Evolutionary conservation across 2,329 filamentous ascomycete species (phyloP).

Genomic region (Aspergillus arachidicola): DNA sequence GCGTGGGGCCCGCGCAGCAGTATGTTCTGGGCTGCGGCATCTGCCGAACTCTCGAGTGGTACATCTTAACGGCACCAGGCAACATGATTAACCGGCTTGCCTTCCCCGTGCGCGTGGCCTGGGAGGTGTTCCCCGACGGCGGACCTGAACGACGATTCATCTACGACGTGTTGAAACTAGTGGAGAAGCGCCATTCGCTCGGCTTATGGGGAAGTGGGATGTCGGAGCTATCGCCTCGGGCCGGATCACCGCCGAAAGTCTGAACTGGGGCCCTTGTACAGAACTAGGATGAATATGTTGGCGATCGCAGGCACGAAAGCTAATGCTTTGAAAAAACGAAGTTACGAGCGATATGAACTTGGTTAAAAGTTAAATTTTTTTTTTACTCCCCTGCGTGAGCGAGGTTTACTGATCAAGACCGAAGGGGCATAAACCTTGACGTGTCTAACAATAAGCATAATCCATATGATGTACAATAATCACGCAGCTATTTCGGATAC

Average conservation of each 20-base stretch:
- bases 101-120: slow-evolving; percentile 40
- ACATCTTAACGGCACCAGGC: slow-evolving; percentile 37
- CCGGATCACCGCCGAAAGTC: slow-evolving; percentile 27
- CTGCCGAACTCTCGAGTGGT: slow-evolving; percentile 39
- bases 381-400: background rate
- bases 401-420: background rate
- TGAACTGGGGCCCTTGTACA: background rate
- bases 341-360: background rate
- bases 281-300: background rate
- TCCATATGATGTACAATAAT: background rate
- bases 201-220: slow-evolving; percentile 40
- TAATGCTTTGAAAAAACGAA: background rate
- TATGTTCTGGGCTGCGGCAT: slow-evolving; percentile 40
- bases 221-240: slow-evolving; percentile 35
- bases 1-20: slow-evolving; percentile 33
- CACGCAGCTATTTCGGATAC: background rate
- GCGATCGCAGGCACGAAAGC: background rate
- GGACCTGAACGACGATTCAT: slow-evolving; percentile 38
- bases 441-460: background rate
- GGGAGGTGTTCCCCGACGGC: slow-evolving; percentile 38
- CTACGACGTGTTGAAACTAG: slow-evolving; percentile 35
- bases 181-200: slow-evolving; percentile 38
- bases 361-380: background rate
- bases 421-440: background rate
- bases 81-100: slow-evolving; percentile 45